phyloP scores from a whole-genome alignment of 176 grass and related monocot genomes.

The maize (Zea mays) region Zm-B73-REFERENCE-NAM-5.0 NC_050104.1:115415501-115416000 shows the following conservation, averaged over 20 bases:
- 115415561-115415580: constrained; percentile 94
- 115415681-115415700: constrained; percentile 64
- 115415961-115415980: neutral
- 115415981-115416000: neutral
- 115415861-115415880: constrained; percentile 42
- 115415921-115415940: neutral
- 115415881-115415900: neutral
- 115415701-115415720: constrained; percentile 83
- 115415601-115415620: constrained; percentile 94
- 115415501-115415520: constrained; percentile 86
- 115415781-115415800: constrained; percentile 41
- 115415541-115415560: constrained; percentile 90
- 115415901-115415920: constrained; percentile 1
- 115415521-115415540: constrained; percentile 93
- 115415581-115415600: constrained; percentile 95
- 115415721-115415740: constrained; percentile 70
- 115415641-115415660: constrained; percentile 80
- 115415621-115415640: constrained; percentile 98
- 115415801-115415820: constrained; percentile 48
- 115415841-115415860: constrained; percentile 71
- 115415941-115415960: neutral
- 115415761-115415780: constrained; percentile 57
- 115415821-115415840: constrained; percentile 50
- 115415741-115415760: constrained; percentile 64
- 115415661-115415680: constrained; percentile 57